These are phyloP conservation scores for Geotrichum fermentans DNA, from an alignment of 1,139 yeast species.

Conservation along the genomic window DNA sequence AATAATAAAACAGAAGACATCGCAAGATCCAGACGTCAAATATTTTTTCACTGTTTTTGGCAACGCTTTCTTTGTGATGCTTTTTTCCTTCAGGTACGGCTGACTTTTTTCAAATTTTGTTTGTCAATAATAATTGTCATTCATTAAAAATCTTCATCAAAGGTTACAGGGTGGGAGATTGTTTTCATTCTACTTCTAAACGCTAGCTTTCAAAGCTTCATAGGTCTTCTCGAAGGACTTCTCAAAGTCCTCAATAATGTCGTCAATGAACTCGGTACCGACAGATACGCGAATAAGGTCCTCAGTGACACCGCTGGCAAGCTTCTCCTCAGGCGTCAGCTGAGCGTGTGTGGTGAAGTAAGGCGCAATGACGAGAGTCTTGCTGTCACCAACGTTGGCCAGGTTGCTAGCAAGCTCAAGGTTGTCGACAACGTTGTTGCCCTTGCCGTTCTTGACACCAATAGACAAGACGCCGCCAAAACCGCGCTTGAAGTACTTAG, in stretches of 20 bases:
- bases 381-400: conserved; percentile 95
- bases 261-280: conserved; percentile 88
- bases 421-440: conserved; percentile 76
- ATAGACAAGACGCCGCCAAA: conserved; percentile 86
- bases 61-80: too few relatives aligned
- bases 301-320: conserved; percentile 76
- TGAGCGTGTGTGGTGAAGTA: conserved; percentile 94
- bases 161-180: too few relatives aligned
- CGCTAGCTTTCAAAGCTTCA: too few relatives aligned
- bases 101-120: too few relatives aligned
- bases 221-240: conserved; percentile 52
- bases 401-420: conserved; percentile 82
- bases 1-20: too few relatives aligned
- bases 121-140: too few relatives aligned
- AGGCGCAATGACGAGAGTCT: conserved; percentile 92
- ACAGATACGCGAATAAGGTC: conserved; percentile 84
- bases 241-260: conserved; percentile 79
- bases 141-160: too few relatives aligned
- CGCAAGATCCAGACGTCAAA: too few relatives aligned
- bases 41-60: too few relatives aligned
- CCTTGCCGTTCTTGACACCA: conserved; percentile 66
- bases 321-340: conserved; percentile 72
- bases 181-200: too few relatives aligned
- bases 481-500: conserved; percentile 72
- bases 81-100: too few relatives aligned